These are phyloP conservation scores for Pseudogymnoascus verrucosus DNA, from an alignment of 2,329 filamentous ascomycete genomes.

Conservation along the genomic window DNA sequence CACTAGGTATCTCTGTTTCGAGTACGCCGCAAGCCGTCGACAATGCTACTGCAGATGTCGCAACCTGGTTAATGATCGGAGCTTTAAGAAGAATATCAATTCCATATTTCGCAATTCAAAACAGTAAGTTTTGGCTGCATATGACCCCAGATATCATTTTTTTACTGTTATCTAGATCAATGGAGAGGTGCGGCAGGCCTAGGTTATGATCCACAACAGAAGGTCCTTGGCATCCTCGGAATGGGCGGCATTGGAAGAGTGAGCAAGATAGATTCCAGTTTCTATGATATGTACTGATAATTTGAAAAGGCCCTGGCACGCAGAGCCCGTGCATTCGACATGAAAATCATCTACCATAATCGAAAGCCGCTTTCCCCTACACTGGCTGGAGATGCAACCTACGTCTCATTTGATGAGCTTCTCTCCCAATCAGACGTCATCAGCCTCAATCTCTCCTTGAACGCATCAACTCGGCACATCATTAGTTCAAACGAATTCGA, in stretches of 20 bases:
- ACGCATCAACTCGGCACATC: constrained; percentile 62
- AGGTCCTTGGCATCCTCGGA: constrained; percentile 67
- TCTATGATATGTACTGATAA: background rate
- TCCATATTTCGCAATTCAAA: constrained; percentile 8
- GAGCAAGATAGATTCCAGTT: background rate
- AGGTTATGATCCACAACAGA: constrained; percentile 60
- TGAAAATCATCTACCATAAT: constrained; percentile 67
- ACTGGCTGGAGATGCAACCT: constrained; percentile 44
- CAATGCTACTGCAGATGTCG: constrained; percentile 70
- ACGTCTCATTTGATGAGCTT: constrained; percentile 66
- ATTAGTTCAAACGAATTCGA: constrained; percentile 60
- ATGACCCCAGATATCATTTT: background rate
- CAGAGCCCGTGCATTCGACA: constrained; percentile 64
- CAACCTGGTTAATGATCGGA: constrained; percentile 70
- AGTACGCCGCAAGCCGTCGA: constrained; percentile 70
- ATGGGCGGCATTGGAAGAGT: constrained; percentile 70
- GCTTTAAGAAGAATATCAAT: constrained; percentile 63
- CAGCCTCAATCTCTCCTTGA: constrained; percentile 69
- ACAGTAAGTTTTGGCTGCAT: background rate
- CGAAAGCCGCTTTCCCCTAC: constrained; percentile 49
- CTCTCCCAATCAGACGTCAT: constrained; percentile 61
- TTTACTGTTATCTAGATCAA: background rate
- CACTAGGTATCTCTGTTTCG: constrained; percentile 51
- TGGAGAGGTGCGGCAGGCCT: constrained; percentile 41
- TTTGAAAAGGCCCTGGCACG: constrained; percentile 52